These are phyloP conservation scores for Cladophialophora carrionii DNA, from an alignment of 2,329 filamentous ascomycete genomes.

Conservation along the genomic window DNA sequence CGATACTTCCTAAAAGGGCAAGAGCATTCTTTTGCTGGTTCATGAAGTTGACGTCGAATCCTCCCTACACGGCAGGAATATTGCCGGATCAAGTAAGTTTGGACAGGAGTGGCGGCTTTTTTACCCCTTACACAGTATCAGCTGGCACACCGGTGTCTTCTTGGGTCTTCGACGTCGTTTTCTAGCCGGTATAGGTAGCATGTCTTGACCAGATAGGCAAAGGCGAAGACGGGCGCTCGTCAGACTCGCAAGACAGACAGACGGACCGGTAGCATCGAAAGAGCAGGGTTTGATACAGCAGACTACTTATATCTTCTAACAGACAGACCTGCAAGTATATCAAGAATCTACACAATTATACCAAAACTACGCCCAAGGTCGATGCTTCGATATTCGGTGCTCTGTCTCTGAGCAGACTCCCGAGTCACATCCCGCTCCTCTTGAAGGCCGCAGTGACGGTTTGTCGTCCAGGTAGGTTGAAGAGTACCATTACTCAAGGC, in stretches of 20 bases:
- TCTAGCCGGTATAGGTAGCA: not conserved
- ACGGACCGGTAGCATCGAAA: not conserved
- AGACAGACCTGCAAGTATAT: not conserved
- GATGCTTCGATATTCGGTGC: not conserved
- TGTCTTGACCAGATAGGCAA: not conserved
- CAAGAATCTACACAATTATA: not conserved
- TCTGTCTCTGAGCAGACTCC: not conserved
- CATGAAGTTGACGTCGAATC: conserved; percentile 19
- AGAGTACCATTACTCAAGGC: not conserved
- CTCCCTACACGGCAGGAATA: conserved; percentile 14
- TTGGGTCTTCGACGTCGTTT: not conserved
- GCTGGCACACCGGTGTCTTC: not conserved
- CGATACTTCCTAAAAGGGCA: conserved; percentile 30
- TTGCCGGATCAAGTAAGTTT: conserved; percentile 20
- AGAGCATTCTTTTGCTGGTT: conserved; percentile 27
- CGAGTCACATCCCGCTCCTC: not conserved
- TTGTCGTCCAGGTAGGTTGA: not conserved
- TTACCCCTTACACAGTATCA: too few relatives aligned
- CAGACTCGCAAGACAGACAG: not conserved
- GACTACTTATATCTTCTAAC: not conserved
- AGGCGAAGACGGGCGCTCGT: not conserved
- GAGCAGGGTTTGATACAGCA: not conserved
- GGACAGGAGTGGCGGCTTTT: not conserved
- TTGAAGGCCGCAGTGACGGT: not conserved
- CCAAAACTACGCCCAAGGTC: not conserved